Evolutionary conservation across 495 filamentous ascomycete genomes (phyloP), one percentile per base, ranked within the genome.

Genomic region (Patellaria atrata): DNA sequence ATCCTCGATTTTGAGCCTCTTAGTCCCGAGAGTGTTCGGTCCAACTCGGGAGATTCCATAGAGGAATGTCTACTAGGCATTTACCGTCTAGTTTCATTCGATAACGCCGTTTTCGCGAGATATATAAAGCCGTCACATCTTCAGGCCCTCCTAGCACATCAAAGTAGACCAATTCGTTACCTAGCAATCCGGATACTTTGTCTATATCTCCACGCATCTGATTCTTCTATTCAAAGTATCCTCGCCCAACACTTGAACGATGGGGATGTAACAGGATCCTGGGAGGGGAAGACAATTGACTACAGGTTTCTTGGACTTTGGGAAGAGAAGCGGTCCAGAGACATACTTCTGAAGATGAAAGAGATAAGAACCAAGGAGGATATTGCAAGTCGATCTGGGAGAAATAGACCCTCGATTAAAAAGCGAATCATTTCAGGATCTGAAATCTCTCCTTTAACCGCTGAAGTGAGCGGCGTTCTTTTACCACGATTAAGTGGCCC

Each of bases 231-330:
- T 31, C 70, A 85, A 44, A 66, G 67, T 14, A 77, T 91, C 56
- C 51, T 91, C 24, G 53, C 59, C 30, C 59, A 65, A 44, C 64
- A 87, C 58, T 58, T 82, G 17, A 69, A 67, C 9, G 45, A 63
- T 29, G 70, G 71, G 27, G 61, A 68, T 13, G 65, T 89, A 18
- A 44, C 65, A 40, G 83, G 74, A 2, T 55, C 68, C 14, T 81
- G 79, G 68, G 91, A 99, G 53, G 82, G 75, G 14, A 68, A 64
- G 35, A 51, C 52, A 25, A 75, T 91, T 26, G 84, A 94, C 53
- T 96, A 87, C 59, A 68, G 73, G 18, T 87, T 92, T 53, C 61
- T 96, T 28, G 71, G 72, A 24, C 53, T 94, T 27, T 80, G 85
- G 65, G 85, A 93, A 54, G 74, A 82, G 44, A 51, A 60, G 33